phyloP scores from a whole-genome alignment of 352 stramenopile genomes.

The Halophytophthora batemanensis region DNA sequence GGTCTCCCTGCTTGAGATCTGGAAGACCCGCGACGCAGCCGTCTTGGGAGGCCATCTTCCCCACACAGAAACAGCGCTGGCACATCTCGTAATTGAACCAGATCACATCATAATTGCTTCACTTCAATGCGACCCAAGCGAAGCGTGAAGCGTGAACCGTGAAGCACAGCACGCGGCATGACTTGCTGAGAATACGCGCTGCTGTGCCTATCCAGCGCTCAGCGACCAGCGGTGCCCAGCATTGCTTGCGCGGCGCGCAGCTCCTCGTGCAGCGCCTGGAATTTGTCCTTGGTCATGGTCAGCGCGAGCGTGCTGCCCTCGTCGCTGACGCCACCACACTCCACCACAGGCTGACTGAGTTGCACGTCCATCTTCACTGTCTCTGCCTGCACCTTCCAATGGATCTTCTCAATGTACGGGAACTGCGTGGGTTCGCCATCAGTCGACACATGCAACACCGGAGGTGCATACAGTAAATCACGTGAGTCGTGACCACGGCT shows the following conservation, averaged over 20 bases:
- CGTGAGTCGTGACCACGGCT: neutral
- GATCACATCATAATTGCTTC: too few species aligned
- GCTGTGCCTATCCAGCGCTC: neutral
- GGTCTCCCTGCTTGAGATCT: too few species aligned
- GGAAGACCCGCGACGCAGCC: too few species aligned
- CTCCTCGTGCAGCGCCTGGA: slow-evolving; percentile 34
- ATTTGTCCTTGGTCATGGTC: slow-evolving; percentile 24
- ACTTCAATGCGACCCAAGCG: too few species aligned
- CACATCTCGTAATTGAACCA: too few species aligned
- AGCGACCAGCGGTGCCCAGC: slow-evolving; percentile 14
- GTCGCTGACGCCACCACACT: slow-evolving; percentile 11
- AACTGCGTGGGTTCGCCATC: slow-evolving; percentile 12
- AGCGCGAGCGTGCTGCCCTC: slow-evolving; percentile 15
- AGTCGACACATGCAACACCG: neutral
- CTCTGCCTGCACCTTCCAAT: slow-evolving; percentile 20
- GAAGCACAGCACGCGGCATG: too few species aligned
- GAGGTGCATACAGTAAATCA: neutral
- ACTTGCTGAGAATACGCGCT: neutral
- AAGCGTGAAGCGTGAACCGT: too few species aligned
- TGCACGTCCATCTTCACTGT: slow-evolving; percentile 26
- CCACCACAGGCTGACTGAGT: slow-evolving; percentile 24
- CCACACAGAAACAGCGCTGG: too few species aligned
- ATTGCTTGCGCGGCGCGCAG: slow-evolving; percentile 26
- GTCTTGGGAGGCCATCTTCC: too few species aligned
- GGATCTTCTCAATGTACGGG: slow-evolving; percentile 23